Evolutionary conservation across 257 asterid genomes (phyloP), one percentile per base, ranked within the genome.

Genomic region (Eustoma russellianum): DNA sequence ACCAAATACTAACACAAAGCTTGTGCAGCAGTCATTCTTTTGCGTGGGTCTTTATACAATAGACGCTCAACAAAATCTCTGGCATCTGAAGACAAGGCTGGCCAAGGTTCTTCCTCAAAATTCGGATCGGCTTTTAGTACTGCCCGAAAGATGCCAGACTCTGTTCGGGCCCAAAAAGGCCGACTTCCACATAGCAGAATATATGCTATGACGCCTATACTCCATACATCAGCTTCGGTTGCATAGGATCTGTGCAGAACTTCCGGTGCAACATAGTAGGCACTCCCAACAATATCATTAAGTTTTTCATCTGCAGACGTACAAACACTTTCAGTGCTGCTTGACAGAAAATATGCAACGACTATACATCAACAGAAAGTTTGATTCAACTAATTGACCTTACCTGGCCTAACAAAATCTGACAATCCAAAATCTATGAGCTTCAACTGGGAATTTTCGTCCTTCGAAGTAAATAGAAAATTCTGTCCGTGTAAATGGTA

Each of bases 91-190:
- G 88, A 74, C 35, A 75, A 53, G 5, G 76, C 62, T 54, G 80
- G 80, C 94, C 94, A 81, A 46, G 87, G 91, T 15, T 57, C 70
- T 49, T 72, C 83, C n/a, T 76, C 74, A 54, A 79, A 81, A 58
- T 71, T 52, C 30, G 88, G 94, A 53, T 68, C 74, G 52, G 86
- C 77, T 66, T 77, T 81, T 41, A 77, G 49, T 55, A 84, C 83
- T 19, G 75, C 81, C 56, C 74, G 72, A 41, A 81, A 81, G 56
- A 79, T 70, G 41, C 88, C 91, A n/a, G 91, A 78, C 46, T 84
- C 94, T 0, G 94, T 74, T 28, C 79, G 75, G 24, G 85, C 87
- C 87, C 91, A 81, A 65, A 83, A 83, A 9, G 94, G 94, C 16
- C 85, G 83, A 63, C 78, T 64, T 19, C 94, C 94, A 33, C 90